phyloP scores from a whole-genome alignment of 768 basidiomycete genomes.

The Tricholoma bakamatsutake region DNA sequence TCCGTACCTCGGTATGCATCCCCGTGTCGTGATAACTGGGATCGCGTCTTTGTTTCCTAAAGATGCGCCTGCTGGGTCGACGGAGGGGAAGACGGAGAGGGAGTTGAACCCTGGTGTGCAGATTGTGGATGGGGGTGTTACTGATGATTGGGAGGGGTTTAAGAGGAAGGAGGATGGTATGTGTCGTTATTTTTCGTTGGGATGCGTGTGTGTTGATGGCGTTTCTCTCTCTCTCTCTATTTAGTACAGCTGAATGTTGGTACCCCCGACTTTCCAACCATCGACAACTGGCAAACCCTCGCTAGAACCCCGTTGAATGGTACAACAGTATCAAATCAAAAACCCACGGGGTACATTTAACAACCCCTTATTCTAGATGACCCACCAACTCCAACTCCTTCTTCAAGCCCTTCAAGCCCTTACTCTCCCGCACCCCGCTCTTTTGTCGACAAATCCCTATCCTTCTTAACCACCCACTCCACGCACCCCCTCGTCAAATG shows the following conservation, averaged over 20 bases:
- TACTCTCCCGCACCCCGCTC: too few species aligned
- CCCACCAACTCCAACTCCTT: neutral
- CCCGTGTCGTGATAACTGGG: conserved; percentile 52
- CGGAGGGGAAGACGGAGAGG: conserved; percentile 26
- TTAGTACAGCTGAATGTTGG: neutral
- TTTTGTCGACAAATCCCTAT: conserved; percentile 29
- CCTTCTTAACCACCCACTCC: conserved; percentile 33
- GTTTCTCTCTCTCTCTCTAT: too few species aligned
- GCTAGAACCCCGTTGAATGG: conserved; percentile 15
- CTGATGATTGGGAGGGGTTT: conserved; percentile 44
- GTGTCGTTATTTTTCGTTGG: neutral
- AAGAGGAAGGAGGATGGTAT: conserved; percentile 29
- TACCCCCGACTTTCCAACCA: too few species aligned
- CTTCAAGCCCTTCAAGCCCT: too few species aligned
- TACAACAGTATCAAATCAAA: conserved; percentile 1
- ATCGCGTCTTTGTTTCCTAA: conserved; percentile 49
- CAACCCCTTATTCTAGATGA: neutral
- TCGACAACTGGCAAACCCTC: too few species aligned
- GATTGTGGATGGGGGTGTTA: conserved; percentile 39
- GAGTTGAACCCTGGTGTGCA: conserved; percentile 38
- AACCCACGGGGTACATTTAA: neutral
- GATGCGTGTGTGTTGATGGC: conserved; percentile 4
- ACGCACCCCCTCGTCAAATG: conserved; percentile 42
- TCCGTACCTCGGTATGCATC: conserved; percentile 58
- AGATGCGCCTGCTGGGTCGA: conserved; percentile 7